Conservation (phyloP, 2,329 filamentous ascomycete species). For the Aspergillus sp. region DNA sequence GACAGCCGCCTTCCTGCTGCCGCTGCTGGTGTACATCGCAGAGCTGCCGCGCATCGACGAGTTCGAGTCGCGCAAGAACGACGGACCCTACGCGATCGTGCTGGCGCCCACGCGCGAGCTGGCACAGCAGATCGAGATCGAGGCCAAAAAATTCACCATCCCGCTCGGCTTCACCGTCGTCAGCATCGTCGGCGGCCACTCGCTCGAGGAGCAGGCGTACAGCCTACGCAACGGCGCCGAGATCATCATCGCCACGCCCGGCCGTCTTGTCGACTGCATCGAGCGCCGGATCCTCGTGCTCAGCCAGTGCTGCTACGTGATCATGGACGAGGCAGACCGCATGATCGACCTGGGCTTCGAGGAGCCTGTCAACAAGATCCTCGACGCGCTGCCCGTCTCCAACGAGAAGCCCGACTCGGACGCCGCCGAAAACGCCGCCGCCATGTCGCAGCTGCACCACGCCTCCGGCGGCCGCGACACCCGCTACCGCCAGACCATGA, state of each 20-base stretch:
- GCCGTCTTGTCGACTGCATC: slow-evolving; percentile 94
- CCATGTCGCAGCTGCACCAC: slow-evolving; percentile 74
- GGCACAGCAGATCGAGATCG: slow-evolving; percentile 93
- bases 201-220: slow-evolving; percentile 88
- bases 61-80: slow-evolving; percentile 78
- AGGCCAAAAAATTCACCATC: slow-evolving; percentile 86
- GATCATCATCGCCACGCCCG: slow-evolving; percentile 97
- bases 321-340: slow-evolving; percentile 98
- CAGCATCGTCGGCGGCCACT: slow-evolving; percentile 96
- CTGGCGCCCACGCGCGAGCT: slow-evolving; percentile 94
- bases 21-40: slow-evolving; percentile 89
- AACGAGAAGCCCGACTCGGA: slow-evolving; percentile 97
- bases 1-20: slow-evolving; percentile 90
- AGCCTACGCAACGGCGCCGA: slow-evolving; percentile 89
- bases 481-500: slow-evolving; percentile 96
- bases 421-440: slow-evolving; percentile 77
- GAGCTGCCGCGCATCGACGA: slow-evolving; percentile 83
- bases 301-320: slow-evolving; percentile 95
- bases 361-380: slow-evolving; percentile 94
- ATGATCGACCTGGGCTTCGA: slow-evolving; percentile 99
- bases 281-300: slow-evolving; percentile 88
- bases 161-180: slow-evolving; percentile 93
- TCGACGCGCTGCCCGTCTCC: slow-evolving; percentile 84
- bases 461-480: slow-evolving; percentile 58
- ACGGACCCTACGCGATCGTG: slow-evolving; percentile 96